Evolutionary conservation across 306 rosid species (phyloP).

Genomic region (Castanea crenata): DNA sequence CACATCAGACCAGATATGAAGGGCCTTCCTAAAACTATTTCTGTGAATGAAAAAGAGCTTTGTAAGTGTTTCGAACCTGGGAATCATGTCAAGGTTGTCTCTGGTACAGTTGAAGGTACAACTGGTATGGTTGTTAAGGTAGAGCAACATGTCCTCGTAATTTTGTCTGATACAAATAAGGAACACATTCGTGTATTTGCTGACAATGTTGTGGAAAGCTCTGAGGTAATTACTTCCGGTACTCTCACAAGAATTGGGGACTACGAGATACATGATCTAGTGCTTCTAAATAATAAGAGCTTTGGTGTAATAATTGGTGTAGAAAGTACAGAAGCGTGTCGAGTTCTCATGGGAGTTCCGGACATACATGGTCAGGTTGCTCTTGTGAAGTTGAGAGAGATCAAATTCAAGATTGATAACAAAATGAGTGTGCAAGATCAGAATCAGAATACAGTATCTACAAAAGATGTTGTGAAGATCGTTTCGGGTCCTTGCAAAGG

Average conservation of each 20-base stretch:
- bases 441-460: slow-evolving; percentile 62
- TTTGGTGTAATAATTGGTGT: slow-evolving; percentile 93
- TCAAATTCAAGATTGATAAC: slow-evolving; percentile 85
- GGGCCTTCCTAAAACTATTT: slow-evolving; percentile 83
- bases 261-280: slow-evolving; percentile 97
- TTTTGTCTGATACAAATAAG: slow-evolving; percentile 92
- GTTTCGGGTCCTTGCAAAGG: slow-evolving; percentile 90
- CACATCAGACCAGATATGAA: slow-evolving; percentile 89
- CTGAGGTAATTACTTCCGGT: slow-evolving; percentile 85
- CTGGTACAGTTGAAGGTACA: slow-evolving; percentile 95
- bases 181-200: slow-evolving; percentile 98
- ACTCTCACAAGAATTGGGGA: slow-evolving; percentile 80
- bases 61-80: slow-evolving; percentile 97
- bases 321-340: slow-evolving; percentile 61
- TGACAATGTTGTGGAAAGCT: slow-evolving; percentile 98
- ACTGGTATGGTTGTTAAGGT: slow-evolving; percentile 99
- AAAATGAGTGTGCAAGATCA: slow-evolving; percentile 79
- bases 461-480: slow-evolving; percentile 90
- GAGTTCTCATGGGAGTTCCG: slow-evolving; percentile 89
- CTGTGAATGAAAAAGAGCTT: slow-evolving; percentile 82
- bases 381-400: slow-evolving; percentile 82
- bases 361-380: slow-evolving; percentile 78
- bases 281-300: slow-evolving; percentile 75
- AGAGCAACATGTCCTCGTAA: slow-evolving; percentile 86
- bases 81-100: slow-evolving; percentile 92